These are phyloP conservation scores for Didymella pinodella DNA, from an alignment of 2,329 filamentous ascomycete genomes.

Conservation along the genomic window DNA sequence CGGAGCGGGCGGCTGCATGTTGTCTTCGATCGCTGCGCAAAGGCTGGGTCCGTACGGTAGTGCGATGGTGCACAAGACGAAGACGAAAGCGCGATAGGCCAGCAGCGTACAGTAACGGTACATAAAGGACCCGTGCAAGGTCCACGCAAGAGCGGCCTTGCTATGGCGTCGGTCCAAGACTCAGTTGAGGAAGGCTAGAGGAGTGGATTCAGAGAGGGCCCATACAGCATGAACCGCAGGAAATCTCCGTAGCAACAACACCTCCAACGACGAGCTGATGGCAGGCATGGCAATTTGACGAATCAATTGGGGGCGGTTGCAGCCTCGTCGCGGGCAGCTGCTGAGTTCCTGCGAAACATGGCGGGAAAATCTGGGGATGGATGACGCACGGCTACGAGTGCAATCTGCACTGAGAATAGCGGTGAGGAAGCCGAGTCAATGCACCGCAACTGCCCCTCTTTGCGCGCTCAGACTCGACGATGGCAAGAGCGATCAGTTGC, in stretches of 20 bases:
- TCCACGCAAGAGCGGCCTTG: slow-evolving; percentile 36
- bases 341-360: slow-evolving; percentile 24
- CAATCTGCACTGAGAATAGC: slow-evolving; percentile 36
- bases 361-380: slow-evolving; percentile 35
- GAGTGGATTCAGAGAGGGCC: slow-evolving; percentile 18
- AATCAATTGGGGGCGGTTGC: slow-evolving; percentile 14
- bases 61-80: slow-evolving; percentile 31
- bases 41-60: slow-evolving; percentile 17
- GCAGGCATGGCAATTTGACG: slow-evolving; percentile 10
- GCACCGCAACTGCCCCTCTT: slow-evolving; percentile 29
- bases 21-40: slow-evolving; percentile 32
- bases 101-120: slow-evolving; percentile 34
- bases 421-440: slow-evolving; percentile 34
- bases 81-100: slow-evolving; percentile 38
- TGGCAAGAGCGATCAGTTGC: slow-evolving; percentile 15
- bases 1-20: slow-evolving; percentile 26
- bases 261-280: slow-evolving; percentile 15
- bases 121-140: slow-evolving; percentile 34
- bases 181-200: slow-evolving; percentile 30
- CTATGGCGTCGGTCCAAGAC: slow-evolving; percentile 42
- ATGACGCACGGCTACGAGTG: slow-evolving; percentile 38
- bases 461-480: slow-evolving; percentile 22
- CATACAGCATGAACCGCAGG: slow-evolving; percentile 20
- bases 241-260: slow-evolving; percentile 19
- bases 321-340: slow-evolving; percentile 19